Percentiles rank a stretch among this genome's conserved stretches.
phyloP scores from a whole-genome alignment of 2,329 filamentous ascomycete genomes.

The Diaporthe vexans region DNA sequence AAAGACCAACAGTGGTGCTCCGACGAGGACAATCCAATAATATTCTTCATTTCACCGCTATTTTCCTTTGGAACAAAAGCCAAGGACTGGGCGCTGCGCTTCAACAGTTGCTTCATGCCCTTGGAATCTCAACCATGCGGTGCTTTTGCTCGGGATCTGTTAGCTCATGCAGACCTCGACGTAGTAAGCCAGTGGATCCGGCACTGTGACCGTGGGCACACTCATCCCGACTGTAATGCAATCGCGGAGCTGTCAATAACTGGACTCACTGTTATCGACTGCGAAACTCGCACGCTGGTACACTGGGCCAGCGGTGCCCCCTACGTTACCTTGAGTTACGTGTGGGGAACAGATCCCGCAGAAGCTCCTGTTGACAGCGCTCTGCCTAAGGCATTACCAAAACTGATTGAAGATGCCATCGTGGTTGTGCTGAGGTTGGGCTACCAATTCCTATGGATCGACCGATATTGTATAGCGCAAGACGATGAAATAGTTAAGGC shows the following conservation, averaged over 20 bases:
- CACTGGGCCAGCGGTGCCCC: not conserved
- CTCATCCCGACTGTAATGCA: constrained; percentile 29
- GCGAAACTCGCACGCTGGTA: constrained; percentile 11
- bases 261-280: constrained; percentile 29
- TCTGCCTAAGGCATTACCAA: constrained; percentile 3
- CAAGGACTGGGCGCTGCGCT: constrained; percentile 27
- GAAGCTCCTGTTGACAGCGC: not conserved
- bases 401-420: constrained; percentile 32
- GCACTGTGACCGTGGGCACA: constrained; percentile 28
- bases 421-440: constrained; percentile 49
- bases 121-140: not conserved
- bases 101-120: constrained; percentile 29
- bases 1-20: constrained; percentile 21
- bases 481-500: constrained; percentile 43
- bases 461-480: constrained; percentile 52
- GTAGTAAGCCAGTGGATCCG: constrained; percentile 26
- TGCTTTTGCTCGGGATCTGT: constrained; percentile 24
- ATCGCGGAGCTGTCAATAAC: not conserved
- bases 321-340: constrained; percentile 36
- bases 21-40: not conserved
- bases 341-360: constrained; percentile 20
- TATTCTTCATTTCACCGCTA: constrained; percentile 35
- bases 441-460: constrained; percentile 56
- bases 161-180: constrained; percentile 12
- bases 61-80: constrained; percentile 22